Evolutionary conservation across 1,139 yeast genomes (phyloP).

Genomic region (Cylindricascospora bacillispora): DNA sequence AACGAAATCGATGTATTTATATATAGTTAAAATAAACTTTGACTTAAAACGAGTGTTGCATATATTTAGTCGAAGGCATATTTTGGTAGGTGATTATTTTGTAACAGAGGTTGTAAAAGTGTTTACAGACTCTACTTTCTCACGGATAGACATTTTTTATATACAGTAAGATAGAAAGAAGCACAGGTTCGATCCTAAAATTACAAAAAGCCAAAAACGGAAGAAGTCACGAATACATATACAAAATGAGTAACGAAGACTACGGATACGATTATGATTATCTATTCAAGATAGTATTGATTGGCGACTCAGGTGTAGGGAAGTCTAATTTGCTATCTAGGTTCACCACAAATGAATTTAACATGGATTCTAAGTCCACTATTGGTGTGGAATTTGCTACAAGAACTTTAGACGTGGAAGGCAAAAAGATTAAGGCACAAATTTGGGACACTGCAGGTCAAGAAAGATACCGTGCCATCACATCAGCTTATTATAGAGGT

Average conservation of each 20-base stretch:
- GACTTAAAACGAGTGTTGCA: no score
- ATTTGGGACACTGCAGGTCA: constrained; percentile 99
- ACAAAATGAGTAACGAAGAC: constrained; percentile 47
- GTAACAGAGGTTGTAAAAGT: no score
- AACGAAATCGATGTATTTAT: no score
- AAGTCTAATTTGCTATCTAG: constrained; percentile 88
- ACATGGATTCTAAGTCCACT: constrained; percentile 85
- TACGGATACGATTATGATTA: constrained; percentile 91
- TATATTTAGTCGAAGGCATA: no score
- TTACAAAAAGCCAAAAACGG: no score
- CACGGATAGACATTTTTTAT: no score
- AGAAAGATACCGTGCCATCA: constrained; percentile 95
- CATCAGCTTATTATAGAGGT: constrained; percentile 94
- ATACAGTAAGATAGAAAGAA: no score
- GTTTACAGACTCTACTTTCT: no score
- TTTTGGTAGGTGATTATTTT: no score
- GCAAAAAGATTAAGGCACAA: constrained; percentile 92
- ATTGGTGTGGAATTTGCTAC: constrained; percentile 99
- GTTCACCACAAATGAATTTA: constrained; percentile 91
- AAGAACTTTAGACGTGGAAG: constrained; percentile 86
- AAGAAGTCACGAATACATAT: no score
- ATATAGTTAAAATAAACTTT: no score
- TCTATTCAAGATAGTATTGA: constrained; percentile 86
- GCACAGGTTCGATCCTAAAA: no score
- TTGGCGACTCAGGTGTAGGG: constrained; percentile 97